Evolutionary conservation across 805 yeast species (phyloP).

Genomic region (Komagataella populi): DNA sequence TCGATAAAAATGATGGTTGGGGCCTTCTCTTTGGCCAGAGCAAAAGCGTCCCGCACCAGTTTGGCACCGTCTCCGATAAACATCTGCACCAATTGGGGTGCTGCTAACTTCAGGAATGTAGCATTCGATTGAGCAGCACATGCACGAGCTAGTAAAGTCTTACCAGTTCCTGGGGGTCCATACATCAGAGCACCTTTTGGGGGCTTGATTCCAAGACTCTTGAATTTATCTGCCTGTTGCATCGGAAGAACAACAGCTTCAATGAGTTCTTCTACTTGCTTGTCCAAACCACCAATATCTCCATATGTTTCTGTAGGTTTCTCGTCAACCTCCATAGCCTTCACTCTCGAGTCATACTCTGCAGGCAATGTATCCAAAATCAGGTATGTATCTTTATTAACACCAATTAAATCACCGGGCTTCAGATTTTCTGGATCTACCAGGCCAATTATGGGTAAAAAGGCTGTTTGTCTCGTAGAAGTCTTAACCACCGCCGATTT

Average conservation of each 20-base stretch:
- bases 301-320: conserved; percentile 95
- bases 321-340: conserved; percentile 98
- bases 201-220: conserved; percentile 86
- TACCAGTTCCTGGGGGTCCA: conserved; percentile 99
- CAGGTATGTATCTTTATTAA: conserved; percentile 89
- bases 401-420: conserved; percentile 98
- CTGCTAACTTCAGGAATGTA: conserved; percentile 90
- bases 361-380: conserved; percentile 91
- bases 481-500: conserved; percentile 98
- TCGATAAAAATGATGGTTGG: conserved; percentile 97
- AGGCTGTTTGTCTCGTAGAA: conserved; percentile 94
- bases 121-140: conserved; percentile 99
- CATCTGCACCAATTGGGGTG: conserved; percentile 97
- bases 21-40: conserved; percentile 93
- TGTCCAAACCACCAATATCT: conserved; percentile 96
- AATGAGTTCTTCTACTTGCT: conserved; percentile 94
- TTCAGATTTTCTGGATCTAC: conserved; percentile 85
- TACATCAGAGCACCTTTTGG: conserved; percentile 95
- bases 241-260: conserved; percentile 98
- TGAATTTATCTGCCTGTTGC: conserved; percentile 96
- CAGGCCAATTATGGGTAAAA: conserved; percentile 87
- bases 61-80: conserved; percentile 99
- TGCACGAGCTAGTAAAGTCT: conserved; percentile 91
- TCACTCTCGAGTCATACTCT: conserved; percentile 94
- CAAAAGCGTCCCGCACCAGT: conserved; percentile 94